Evolutionary conservation across 352 stramenopile species (phyloP).

Genomic region (Phytophthora multivora): DNA sequence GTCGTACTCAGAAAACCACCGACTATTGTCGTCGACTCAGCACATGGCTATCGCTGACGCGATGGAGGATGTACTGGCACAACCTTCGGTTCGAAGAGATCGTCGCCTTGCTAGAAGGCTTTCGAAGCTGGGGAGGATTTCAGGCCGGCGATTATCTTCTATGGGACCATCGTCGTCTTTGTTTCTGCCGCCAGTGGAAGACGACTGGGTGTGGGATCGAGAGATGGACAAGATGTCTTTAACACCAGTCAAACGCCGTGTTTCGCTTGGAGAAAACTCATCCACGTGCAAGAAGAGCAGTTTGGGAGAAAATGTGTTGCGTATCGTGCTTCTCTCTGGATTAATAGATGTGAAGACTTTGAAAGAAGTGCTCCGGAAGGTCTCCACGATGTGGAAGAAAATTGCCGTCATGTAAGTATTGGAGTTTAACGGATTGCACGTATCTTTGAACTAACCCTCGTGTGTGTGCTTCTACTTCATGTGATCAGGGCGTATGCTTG

Average conservation of each 20-base stretch:
- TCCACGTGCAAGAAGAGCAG: conserved; percentile 27
- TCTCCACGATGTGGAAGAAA: conserved; percentile 54
- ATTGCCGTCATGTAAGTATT: conserved; percentile 49
- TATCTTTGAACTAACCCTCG: background rate
- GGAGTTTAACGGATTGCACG: background rate
- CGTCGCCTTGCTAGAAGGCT: conserved; percentile 63
- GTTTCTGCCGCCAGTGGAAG: conserved; percentile 43
- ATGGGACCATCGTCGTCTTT: conserved; percentile 30
- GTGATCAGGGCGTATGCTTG: conserved; percentile 52
- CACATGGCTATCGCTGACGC: conserved; percentile 76
- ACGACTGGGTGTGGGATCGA: conserved; percentile 58
- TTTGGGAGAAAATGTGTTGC: conserved; percentile 41
- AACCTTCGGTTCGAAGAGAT: conserved; percentile 63
- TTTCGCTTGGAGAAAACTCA: conserved; percentile 22
- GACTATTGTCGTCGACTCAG: conserved; percentile 60
- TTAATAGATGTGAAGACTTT: conserved; percentile 39
- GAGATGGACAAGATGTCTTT: conserved; percentile 49
- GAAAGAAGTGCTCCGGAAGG: conserved; percentile 40
- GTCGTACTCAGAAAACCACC: conserved; percentile 62
- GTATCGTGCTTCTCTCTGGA: conserved; percentile 50
- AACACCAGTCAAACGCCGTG: conserved; percentile 38
- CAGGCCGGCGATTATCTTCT: conserved; percentile 51
- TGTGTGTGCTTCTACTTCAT: conserved; percentile 2
- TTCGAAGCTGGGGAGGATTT: conserved; percentile 64
- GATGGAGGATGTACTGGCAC: conserved; percentile 73